A percentile compares a stretch with the other conserved stretches of the same genome.
Conservation (phyloP, 345 rosid species). For the Sisymbrium altissimum region DNA sequence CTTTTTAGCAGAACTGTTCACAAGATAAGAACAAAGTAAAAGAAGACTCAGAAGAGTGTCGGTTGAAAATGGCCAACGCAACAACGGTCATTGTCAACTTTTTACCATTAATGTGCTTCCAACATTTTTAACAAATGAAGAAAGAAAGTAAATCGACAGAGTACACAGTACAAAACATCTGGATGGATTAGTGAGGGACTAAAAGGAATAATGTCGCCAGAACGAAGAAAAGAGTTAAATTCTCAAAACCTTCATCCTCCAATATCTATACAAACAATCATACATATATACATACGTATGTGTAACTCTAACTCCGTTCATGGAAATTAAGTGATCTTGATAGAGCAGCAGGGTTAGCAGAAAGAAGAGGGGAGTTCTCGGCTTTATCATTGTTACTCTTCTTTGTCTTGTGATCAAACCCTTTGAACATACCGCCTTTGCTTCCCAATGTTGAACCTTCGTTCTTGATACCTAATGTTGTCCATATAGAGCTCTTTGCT, state of each 20-base stretch:
- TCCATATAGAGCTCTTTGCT: slow-evolving; percentile 80
- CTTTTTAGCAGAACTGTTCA: not conserved
- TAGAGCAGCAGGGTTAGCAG: slow-evolving; percentile 85
- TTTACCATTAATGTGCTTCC: slow-evolving; percentile 21
- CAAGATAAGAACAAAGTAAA: slow-evolving; percentile 1
- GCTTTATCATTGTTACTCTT: slow-evolving; percentile 33
- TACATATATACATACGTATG: slow-evolving; percentile 3
- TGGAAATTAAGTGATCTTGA: slow-evolving; percentile 76
- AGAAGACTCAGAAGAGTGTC: slow-evolving; percentile 14
- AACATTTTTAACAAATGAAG: slow-evolving; percentile 2
- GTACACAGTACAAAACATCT: slow-evolving; percentile 3
- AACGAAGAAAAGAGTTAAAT: slow-evolving; percentile 23
- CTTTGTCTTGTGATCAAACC: slow-evolving; percentile 53
- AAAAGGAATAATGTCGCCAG: not conserved
- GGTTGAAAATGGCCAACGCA: slow-evolving; percentile 27
- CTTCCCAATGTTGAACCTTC: slow-evolving; percentile 36
- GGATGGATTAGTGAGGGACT: not conserved
- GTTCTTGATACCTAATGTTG: slow-evolving; percentile 58
- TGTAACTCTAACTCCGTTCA: slow-evolving; percentile 43
- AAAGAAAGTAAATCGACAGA: not conserved
- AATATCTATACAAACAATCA: slow-evolving; percentile 22
- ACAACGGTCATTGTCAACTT: slow-evolving; percentile 17
- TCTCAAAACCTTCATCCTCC: slow-evolving; percentile 29
- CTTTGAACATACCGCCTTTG: slow-evolving; percentile 54
- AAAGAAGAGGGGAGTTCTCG: slow-evolving; percentile 40